A percentile compares a stretch with the other conserved stretches of the same genome.
phyloP scores from a whole-genome alignment of 2,329 filamentous ascomycete species.

The Tolypocladium inflatum region DNA sequence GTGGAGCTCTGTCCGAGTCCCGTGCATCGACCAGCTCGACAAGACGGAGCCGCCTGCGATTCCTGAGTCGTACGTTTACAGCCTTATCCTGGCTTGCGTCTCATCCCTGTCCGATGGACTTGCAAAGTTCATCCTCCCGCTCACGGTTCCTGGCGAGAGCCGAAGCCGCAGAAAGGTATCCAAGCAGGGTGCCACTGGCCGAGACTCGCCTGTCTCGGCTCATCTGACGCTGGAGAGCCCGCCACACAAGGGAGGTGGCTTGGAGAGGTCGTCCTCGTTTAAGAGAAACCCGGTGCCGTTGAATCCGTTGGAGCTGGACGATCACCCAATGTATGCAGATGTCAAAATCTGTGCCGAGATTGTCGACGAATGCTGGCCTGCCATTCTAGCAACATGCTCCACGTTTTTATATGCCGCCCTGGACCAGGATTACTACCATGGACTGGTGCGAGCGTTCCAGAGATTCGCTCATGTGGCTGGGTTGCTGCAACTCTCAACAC shows the following conservation, averaged over 20 bases:
- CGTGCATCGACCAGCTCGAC: slow-evolving; percentile 89
- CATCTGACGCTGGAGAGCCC: slow-evolving; percentile 24
- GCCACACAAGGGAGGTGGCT: slow-evolving; percentile 18
- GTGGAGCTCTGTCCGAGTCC: slow-evolving; percentile 80
- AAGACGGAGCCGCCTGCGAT: slow-evolving; percentile 75
- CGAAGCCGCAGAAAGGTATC: slow-evolving; percentile 40
- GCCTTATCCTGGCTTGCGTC: slow-evolving; percentile 78
- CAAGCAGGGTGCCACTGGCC: slow-evolving; percentile 30
- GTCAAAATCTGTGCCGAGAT: slow-evolving; percentile 72
- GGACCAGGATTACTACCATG: slow-evolving; percentile 90
- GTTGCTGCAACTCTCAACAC: slow-evolving; percentile 71
- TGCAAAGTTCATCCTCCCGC: slow-evolving; percentile 83
- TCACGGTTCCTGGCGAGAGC: slow-evolving; percentile 72
- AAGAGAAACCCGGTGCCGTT: slow-evolving; percentile 69
- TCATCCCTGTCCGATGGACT: slow-evolving; percentile 85
- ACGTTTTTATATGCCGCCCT: slow-evolving; percentile 89
- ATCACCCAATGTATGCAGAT: slow-evolving; percentile 61
- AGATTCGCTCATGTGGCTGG: slow-evolving; percentile 93
- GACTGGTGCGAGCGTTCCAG: slow-evolving; percentile 84
- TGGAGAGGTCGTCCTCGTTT: slow-evolving; percentile 57
- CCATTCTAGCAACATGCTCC: slow-evolving; percentile 86
- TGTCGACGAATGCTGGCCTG: slow-evolving; percentile 91
- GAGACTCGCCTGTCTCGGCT: slow-evolving; percentile 30
- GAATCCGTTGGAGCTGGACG: slow-evolving; percentile 70
- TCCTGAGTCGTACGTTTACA: slow-evolving; percentile 91